Base-by-base conservation (phyloP, 495 filamentous ascomycete species). In the Alectoria sarmentosa region DNA sequence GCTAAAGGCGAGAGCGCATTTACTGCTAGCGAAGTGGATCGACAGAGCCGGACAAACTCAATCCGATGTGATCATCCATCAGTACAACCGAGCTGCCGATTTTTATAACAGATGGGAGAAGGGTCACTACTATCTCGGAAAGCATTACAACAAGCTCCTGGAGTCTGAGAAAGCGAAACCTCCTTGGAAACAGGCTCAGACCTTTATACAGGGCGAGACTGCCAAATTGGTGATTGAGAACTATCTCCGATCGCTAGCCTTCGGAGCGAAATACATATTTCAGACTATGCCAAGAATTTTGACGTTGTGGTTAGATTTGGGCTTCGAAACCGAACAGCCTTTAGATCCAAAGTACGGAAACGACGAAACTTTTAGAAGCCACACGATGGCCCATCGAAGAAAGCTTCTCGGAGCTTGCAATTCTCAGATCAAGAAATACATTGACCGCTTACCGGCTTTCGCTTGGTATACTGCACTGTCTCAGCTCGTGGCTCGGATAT, bases 1-100 rank as follows among this genome's bases (percentile, higher is more conserved):
- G 37, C 72, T 77, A 30, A 76, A 75, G 49, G 80, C 81, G 26
- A 75, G 77, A 67, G 92, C 91, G 17, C 86, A 94, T 68, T 77
- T 98, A 19, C 79, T 97, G 63, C 80, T 96, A 44, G 94, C 94
- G n/a, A 96, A 96, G 75, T 98, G 94, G 94, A 84, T 96, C 19
- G 94, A 98, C 70, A 84, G 82, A 63, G 89, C 94, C 23, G 94
- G 95, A 19, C 92, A 97, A 72, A 96, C 91, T 3, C 88, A 91
- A 72, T 88, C 90, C 23, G 80, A 83, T 41, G 84, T 86, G 8
- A 84, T 97, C 62, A 85, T 89, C 36, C 80, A 84, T 23, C 85
- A 90, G 72, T 98, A 96, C 73, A 86, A 87, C 48, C 79, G 86
- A 64, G 92, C 91, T 11, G 78, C 80, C 48, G 78, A 77, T 49